Percentiles rank a stretch among this genome's conserved stretches.
These are phyloP conservation scores for Stephania japonica DNA, from an alignment of 164 flowering plant genomes.

Conservation along the genomic window DNA sequence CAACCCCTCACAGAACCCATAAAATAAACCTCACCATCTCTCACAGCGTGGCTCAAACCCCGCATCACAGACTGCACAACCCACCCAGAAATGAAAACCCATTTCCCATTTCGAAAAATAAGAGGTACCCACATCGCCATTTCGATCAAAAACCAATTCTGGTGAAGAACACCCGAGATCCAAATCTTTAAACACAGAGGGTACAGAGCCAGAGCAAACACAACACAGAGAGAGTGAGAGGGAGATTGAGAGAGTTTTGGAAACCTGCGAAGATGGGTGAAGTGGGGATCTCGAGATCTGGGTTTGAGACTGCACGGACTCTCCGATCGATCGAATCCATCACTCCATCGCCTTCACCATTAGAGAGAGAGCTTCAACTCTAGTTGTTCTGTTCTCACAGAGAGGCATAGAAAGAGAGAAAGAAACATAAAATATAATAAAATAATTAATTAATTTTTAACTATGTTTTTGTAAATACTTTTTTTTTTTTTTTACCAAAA, in stretches of 20 bases:
- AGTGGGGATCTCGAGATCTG: slow-evolving; percentile 10
- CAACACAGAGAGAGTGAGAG: not conserved
- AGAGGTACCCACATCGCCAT: slow-evolving; percentile 25
- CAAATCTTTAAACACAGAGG: slow-evolving; percentile 8
- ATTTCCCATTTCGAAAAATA: slow-evolving; percentile 11
- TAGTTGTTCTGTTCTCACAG: not conserved
- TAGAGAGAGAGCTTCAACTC: slow-evolving; percentile 10
- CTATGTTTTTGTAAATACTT: too few relatives aligned
- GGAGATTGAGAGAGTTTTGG: not conserved
- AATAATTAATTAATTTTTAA: slow-evolving; percentile 8
- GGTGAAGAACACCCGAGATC: slow-evolving; percentile 11
- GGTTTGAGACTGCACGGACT: not conserved
- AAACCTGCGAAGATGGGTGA: slow-evolving; percentile 10
- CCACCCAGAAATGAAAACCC: slow-evolving; percentile 20
- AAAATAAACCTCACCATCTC: slow-evolving; percentile 8
- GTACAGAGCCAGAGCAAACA: not conserved
- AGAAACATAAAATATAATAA: slow-evolving; percentile 11
- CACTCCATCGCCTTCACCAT: slow-evolving; percentile 1
- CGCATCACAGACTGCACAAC: not conserved
- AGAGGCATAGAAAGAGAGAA: slow-evolving; percentile 9
- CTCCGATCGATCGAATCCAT: slow-evolving; percentile 7
- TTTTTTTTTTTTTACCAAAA: too few relatives aligned
- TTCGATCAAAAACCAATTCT: slow-evolving; percentile 2
- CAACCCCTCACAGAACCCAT: not conserved
- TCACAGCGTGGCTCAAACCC: not conserved